Percentiles rank a stretch among this genome's conserved stretches.
Evolutionary conservation across 2,329 filamentous ascomycete genomes (phyloP).

Genomic region (Phaeosphaeriaceae sp.): DNA sequence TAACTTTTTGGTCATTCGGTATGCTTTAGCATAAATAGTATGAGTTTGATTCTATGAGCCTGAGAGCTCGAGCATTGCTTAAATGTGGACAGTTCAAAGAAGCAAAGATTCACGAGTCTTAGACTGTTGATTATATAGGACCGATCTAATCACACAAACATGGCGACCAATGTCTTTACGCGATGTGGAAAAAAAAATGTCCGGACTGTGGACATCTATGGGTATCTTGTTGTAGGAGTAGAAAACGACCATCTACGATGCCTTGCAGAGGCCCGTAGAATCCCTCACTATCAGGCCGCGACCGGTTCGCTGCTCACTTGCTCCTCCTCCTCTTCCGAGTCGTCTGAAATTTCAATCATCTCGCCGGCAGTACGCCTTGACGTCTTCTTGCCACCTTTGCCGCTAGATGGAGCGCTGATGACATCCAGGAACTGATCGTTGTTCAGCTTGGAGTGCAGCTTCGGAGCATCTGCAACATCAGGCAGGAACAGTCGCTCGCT

Average conservation of each 20-base stretch:
- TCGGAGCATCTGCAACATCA: constrained; percentile 50
- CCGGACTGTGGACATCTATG: neutral
- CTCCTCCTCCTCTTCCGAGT: constrained; percentile 33
- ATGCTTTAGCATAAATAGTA: too few relatives aligned
- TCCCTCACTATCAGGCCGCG: neutral
- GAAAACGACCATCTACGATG: neutral
- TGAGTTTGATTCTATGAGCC: too few relatives aligned
- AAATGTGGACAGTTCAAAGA: too few relatives aligned
- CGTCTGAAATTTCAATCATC: constrained; percentile 42
- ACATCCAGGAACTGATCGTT: constrained; percentile 68
- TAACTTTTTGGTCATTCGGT: too few relatives aligned
- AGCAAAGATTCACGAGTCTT: too few relatives aligned
- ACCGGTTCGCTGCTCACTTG: constrained; percentile 3
- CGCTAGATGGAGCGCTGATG: constrained; percentile 62
- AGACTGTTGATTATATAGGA: too few relatives aligned
- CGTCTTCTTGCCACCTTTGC: constrained; percentile 48
- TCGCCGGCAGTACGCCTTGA: constrained; percentile 29
- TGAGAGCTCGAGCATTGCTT: too few relatives aligned
- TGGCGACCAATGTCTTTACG: neutral
- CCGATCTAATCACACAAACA: neutral
- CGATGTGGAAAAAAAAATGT: too few relatives aligned
- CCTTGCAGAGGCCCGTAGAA: neutral
- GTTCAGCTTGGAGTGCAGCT: constrained; percentile 62
- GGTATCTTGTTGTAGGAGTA: constrained; percentile 9
- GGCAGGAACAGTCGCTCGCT: constrained; percentile 72